These are phyloP conservation scores for Inosperma sp. DNA, from an alignment of 768 basidiomycete species.

Conservation along the genomic window DNA sequence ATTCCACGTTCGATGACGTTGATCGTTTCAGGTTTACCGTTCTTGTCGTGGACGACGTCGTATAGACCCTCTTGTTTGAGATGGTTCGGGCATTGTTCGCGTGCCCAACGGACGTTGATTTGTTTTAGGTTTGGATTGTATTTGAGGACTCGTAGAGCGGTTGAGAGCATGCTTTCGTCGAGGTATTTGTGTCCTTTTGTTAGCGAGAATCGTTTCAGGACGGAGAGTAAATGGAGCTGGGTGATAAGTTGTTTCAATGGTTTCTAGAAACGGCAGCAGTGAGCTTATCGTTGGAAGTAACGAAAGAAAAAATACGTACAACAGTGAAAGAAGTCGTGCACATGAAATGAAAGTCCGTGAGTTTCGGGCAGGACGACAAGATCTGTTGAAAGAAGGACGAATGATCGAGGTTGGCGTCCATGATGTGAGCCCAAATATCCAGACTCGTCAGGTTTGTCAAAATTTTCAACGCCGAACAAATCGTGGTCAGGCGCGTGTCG, in stretches of 20 bases:
- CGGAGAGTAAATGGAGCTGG: slow-evolving; percentile 35
- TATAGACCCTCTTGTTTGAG: slow-evolving; percentile 46
- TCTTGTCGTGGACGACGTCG: slow-evolving; percentile 28
- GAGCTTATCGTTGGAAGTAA: background rate
- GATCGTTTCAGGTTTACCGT: slow-evolving; percentile 25
- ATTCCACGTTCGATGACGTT: slow-evolving; percentile 39
- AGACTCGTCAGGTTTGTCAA: slow-evolving; percentile 38
- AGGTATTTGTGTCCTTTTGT: slow-evolving; percentile 46
- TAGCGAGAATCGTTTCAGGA: slow-evolving; percentile 42
- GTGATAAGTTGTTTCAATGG: slow-evolving; percentile 38
- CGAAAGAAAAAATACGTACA: slow-evolving; percentile 24
- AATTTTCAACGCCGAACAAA: slow-evolving; percentile 32
- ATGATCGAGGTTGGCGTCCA: slow-evolving; percentile 31
- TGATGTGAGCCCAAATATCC: slow-evolving; percentile 46
- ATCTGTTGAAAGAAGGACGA: slow-evolving; percentile 33
- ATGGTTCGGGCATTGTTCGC: slow-evolving; percentile 43
- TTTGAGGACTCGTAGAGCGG: slow-evolving; percentile 35
- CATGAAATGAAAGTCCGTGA: slow-evolving; percentile 49
- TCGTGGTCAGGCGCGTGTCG: slow-evolving; percentile 28
- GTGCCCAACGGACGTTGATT: slow-evolving; percentile 46
- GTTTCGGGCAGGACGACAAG: slow-evolving; percentile 31
- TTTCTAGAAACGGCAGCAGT: slow-evolving; percentile 28
- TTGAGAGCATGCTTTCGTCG: slow-evolving; percentile 43
- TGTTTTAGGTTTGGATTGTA: slow-evolving; percentile 34
- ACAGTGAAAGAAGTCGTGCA: slow-evolving; percentile 44